Conservation (phyloP, 371 early-diverging fungal species). For the Chytridiales sp. region DNA sequence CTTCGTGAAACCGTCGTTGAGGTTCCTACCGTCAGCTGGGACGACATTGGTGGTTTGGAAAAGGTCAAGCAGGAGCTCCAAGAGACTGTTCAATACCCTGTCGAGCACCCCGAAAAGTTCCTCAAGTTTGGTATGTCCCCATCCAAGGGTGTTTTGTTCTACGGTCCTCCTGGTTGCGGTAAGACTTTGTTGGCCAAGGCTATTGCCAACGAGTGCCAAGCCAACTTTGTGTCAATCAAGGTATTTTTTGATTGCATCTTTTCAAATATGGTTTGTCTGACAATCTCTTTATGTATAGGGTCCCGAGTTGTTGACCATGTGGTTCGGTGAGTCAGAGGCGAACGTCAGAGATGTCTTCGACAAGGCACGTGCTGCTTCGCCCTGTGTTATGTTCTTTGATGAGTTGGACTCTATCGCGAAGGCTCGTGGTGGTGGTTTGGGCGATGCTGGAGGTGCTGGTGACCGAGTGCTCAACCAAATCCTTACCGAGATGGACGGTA, state of each 20-base stretch:
- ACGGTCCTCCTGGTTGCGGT: slow-evolving; percentile 99
- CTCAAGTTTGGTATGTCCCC: slow-evolving; percentile 99
- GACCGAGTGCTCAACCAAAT: slow-evolving; percentile 99
- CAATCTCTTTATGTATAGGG: slow-evolving; percentile 57
- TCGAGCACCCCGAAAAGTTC: slow-evolving; percentile 99
- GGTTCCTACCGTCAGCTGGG: slow-evolving; percentile 98
- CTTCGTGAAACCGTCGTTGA: slow-evolving; percentile 99
- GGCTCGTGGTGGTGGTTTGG: slow-evolving; percentile 84
- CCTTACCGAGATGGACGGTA: slow-evolving; percentile 99
- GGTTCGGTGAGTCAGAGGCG: slow-evolving; percentile 99
- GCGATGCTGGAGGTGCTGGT: slow-evolving; percentile 96
- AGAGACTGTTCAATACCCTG: slow-evolving; percentile 99
- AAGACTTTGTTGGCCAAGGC: slow-evolving; percentile 99
- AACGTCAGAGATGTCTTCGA: slow-evolving; percentile 99
- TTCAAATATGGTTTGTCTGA: neutral
- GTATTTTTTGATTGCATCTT: slow-evolving; percentile 28
- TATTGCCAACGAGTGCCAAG: slow-evolving; percentile 99
- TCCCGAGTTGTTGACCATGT: slow-evolving; percentile 99
- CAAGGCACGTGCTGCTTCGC: slow-evolving; percentile 99
- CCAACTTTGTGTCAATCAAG: slow-evolving; percentile 99
- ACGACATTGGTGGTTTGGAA: slow-evolving; percentile 99
- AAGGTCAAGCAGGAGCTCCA: slow-evolving; percentile 98
- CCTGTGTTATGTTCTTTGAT: slow-evolving; percentile 99
- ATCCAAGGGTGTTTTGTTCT: slow-evolving; percentile 99
- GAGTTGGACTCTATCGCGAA: slow-evolving; percentile 99